Evolutionary conservation across 768 basidiomycete species (phyloP).

Genomic region (Lactarius sp.): DNA sequence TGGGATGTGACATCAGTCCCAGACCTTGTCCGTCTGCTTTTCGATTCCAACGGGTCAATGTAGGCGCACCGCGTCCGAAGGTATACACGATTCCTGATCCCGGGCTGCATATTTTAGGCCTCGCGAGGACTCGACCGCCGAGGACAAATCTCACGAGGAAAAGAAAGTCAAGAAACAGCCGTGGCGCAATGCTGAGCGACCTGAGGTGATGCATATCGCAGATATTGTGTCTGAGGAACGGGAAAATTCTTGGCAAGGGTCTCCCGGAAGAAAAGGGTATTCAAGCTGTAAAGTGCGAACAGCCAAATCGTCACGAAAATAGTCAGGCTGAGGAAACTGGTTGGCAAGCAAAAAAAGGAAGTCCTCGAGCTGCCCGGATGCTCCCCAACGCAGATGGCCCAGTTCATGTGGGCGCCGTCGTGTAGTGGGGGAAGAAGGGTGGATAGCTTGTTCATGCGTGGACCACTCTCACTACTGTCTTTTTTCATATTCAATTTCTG

Average conservation of each 20-base stretch:
- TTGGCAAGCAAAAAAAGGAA: too few relatives aligned
- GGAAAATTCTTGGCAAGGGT: too few relatives aligned
- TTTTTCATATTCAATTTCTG: neutral
- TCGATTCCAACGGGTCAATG: neutral
- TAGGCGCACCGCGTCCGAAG: accelerated
- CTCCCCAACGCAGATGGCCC: neutral
- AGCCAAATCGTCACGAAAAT: too few relatives aligned
- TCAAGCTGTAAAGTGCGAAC: too few relatives aligned
- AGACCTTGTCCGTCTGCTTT: too few relatives aligned
- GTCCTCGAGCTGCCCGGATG: neutral
- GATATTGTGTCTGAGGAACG: too few relatives aligned
- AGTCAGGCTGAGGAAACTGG: too few relatives aligned
- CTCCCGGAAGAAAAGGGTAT: too few relatives aligned
- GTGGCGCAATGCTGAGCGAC: too few relatives aligned
- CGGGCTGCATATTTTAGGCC: neutral
- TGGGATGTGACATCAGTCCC: too few relatives aligned
- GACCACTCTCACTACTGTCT: neutral
- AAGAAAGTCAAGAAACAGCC: too few relatives aligned
- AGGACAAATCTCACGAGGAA: neutral
- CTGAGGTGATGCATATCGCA: too few relatives aligned
- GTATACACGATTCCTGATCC: neutral
- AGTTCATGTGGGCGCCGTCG: neutral
- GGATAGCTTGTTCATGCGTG: neutral
- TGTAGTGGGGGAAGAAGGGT: neutral
- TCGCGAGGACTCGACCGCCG: neutral